These are phyloP conservation scores for Purshia tridentata DNA, from an alignment of 306 rosid genomes.

Conservation along the genomic window DNA sequence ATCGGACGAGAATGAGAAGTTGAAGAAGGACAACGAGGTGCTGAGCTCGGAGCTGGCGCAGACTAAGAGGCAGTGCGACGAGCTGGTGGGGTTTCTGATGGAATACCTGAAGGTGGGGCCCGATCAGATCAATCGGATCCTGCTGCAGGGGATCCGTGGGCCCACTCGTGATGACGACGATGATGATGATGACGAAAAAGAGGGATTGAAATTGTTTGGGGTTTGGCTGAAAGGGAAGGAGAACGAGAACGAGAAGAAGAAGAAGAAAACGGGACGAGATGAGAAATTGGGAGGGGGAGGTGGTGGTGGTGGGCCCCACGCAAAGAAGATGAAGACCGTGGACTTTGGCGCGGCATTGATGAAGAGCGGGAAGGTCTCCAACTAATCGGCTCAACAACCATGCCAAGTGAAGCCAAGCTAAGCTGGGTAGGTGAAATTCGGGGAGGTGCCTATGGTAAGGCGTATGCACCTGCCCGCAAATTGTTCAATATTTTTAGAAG, in stretches of 20 bases:
- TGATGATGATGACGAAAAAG: conserved; percentile 24
- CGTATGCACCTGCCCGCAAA: background rate
- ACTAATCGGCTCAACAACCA: conserved; percentile 12
- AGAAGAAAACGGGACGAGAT: conserved; percentile 45
- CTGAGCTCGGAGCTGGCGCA: conserved; percentile 62
- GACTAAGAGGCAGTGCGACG: conserved; percentile 77
- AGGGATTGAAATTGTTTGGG: conserved; percentile 80
- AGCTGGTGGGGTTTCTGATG: conserved; percentile 52
- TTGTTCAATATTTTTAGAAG: background rate
- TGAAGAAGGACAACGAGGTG: conserved; percentile 69
- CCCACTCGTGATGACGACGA: conserved; percentile 33
- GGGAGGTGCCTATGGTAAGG: background rate
- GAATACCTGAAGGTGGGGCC: conserved; percentile 59
- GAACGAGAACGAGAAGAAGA: conserved; percentile 20
- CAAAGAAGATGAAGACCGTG: conserved; percentile 48
- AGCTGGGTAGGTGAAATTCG: background rate
- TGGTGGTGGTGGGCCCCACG: conserved; percentile 38
- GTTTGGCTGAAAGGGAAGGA: conserved; percentile 69
- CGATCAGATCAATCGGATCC: conserved; percentile 63
- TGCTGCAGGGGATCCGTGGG: conserved; percentile 44
- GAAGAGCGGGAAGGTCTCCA: conserved; percentile 58
- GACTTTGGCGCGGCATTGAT: conserved; percentile 41
- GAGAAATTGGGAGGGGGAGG: conserved; percentile 43
- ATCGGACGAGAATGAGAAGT: conserved; percentile 68
- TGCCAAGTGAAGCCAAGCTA: background rate